Evolutionary conservation across 352 stramenopile genomes (phyloP).

Genomic region (Aphanomyces invadans): DNA sequence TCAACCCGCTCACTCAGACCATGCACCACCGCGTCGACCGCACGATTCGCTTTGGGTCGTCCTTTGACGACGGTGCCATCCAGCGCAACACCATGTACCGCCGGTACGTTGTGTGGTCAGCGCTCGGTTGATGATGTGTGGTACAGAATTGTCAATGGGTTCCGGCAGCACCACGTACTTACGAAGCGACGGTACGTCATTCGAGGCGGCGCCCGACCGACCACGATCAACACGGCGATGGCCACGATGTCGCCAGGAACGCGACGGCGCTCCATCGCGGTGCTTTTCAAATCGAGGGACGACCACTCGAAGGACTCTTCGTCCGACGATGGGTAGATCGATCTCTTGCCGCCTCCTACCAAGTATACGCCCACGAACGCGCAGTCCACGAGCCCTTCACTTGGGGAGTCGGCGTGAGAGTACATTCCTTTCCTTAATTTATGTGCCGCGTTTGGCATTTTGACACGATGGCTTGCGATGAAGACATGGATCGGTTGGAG

Average conservation of each 20-base stretch:
- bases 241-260: neutral
- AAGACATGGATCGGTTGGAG: too few relatives aligned
- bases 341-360: too few relatives aligned
- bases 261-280: neutral
- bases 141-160: constrained; percentile 14
- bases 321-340: too few relatives aligned
- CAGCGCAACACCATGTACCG: constrained; percentile 60
- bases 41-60: constrained; percentile 65
- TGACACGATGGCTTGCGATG: too few relatives aligned
- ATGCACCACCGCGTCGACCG: constrained; percentile 45
- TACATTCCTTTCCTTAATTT: too few relatives aligned
- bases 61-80: constrained; percentile 69
- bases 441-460: too few relatives aligned
- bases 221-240: neutral
- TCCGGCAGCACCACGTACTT: constrained; percentile 19
- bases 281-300: neutral
- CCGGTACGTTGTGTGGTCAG: neutral
- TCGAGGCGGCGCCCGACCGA: neutral
- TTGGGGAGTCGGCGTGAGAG: too few relatives aligned
- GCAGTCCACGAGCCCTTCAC: too few relatives aligned
- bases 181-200: neutral
- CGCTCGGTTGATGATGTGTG: neutral
- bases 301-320: too few relatives aligned
- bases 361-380: too few relatives aligned
- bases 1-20: constrained; percentile 11